phyloP scores from a whole-genome alignment of 75 land plant genomes.

The Azolla pinnata region DNA sequence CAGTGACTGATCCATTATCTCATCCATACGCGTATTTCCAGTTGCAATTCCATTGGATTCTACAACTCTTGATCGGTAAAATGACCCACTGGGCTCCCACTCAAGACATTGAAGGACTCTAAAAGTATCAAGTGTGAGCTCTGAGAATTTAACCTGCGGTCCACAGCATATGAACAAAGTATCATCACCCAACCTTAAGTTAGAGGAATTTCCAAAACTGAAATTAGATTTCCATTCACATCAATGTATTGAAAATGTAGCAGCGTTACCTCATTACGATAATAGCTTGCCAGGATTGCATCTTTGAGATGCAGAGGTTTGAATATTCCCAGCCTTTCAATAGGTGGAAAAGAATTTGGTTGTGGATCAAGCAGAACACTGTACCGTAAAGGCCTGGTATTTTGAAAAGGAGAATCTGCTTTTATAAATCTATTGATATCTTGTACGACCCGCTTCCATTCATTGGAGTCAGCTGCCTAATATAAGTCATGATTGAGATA shows the following conservation, averaged over 20 bases:
- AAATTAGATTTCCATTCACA: background rate
- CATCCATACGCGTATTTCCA: slow-evolving; percentile 16
- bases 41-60: slow-evolving; percentile 37
- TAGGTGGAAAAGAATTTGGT: slow-evolving; percentile 37
- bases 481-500: too few species aligned
- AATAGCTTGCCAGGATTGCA: slow-evolving; percentile 74
- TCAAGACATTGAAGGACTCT: slow-evolving; percentile 94
- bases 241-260: too few species aligned
- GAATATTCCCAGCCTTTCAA: slow-evolving; percentile 24
- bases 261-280: slow-evolving; percentile 88
- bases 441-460: slow-evolving; percentile 81
- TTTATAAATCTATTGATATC: slow-evolving; percentile 72
- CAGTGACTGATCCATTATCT: slow-evolving; percentile 77
- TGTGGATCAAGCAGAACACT: slow-evolving; percentile 57
- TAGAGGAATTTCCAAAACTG: background rate
- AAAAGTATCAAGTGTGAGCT: slow-evolving; percentile 80
- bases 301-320: slow-evolving; percentile 48
- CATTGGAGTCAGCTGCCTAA: slow-evolving; percentile 75
- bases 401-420: slow-evolving; percentile 70
- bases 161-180: too few species aligned
- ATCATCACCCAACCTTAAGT: too few species aligned
- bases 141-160: slow-evolving; percentile 77
- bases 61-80: slow-evolving; percentile 31
- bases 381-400: slow-evolving; percentile 73
- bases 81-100: slow-evolving; percentile 94